Conservation (phyloP, 73 alveolate genomes). For the Tetrahymena elliotti region DNA sequence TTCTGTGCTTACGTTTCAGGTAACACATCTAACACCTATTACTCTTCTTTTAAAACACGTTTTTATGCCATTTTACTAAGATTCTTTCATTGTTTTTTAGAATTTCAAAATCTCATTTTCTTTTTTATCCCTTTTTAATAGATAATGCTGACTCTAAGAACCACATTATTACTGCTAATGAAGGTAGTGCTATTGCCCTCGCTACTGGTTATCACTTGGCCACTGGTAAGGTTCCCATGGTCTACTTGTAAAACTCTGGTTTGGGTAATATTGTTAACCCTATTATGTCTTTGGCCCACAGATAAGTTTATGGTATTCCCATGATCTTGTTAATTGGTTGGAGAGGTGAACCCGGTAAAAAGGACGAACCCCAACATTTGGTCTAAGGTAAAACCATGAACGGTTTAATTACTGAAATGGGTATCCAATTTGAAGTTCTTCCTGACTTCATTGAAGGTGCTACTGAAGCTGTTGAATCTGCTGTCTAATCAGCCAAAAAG, state of each 20-base stretch:
- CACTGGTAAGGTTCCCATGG: constrained; percentile 77
- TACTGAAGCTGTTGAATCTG: constrained; percentile 52
- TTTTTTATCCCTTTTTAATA: background rate
- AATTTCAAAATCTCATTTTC: background rate
- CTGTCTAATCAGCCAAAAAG: constrained; percentile 32
- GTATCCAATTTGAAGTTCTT: constrained; percentile 68
- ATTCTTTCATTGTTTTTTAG: background rate
- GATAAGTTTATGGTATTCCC: constrained; percentile 87
- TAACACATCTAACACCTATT: background rate
- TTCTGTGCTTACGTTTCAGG: constrained; percentile 43
- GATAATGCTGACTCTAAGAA: constrained; percentile 51
- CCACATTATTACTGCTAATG: constrained; percentile 85
- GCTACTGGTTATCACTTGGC: constrained; percentile 91
- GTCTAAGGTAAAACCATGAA: constrained; percentile 77
- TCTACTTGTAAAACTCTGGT: constrained; percentile 87
- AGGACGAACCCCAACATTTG: constrained; percentile 91
- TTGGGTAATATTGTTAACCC: constrained; percentile 89
- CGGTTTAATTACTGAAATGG: constrained; percentile 69
- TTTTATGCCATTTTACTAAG: background rate
- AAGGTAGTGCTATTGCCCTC: constrained; percentile 84
- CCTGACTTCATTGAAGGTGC: constrained; percentile 84
- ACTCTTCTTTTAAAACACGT: background rate
- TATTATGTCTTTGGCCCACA: constrained; percentile 63
- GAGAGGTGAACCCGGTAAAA: constrained; percentile 95
- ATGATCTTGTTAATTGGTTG: constrained; percentile 82